Evolutionary conservation across 2,329 filamentous ascomycete genomes (phyloP).

Genomic region (Aureobasidium sp.): DNA sequence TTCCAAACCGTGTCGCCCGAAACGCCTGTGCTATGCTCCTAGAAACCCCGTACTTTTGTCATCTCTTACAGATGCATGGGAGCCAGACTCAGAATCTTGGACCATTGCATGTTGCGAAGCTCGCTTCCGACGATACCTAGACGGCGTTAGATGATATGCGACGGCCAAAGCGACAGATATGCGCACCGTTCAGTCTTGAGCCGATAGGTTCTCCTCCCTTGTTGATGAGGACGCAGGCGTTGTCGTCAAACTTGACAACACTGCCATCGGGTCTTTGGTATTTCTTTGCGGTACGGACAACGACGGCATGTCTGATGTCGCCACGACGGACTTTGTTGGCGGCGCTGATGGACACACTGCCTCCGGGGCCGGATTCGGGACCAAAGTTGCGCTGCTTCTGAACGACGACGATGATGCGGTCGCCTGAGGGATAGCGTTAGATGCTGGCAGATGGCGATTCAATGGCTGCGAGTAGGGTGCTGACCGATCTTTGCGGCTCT

Average conservation of each 20-base stretch:
- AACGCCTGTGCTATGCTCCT: slow-evolving; percentile 15
- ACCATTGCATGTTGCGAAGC: slow-evolving; percentile 89
- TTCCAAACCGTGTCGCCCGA: not conserved
- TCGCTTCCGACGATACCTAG: slow-evolving; percentile 78
- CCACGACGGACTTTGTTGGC: slow-evolving; percentile 93
- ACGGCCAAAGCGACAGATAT: not conserved
- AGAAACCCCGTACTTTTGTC: not conserved
- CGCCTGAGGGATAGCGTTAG: slow-evolving; percentile 49
- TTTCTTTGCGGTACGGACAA: slow-evolving; percentile 86
- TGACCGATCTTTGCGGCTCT: slow-evolving; percentile 79
- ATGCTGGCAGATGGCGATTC: not conserved
- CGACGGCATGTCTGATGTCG: slow-evolving; percentile 91
- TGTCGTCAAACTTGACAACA: slow-evolving; percentile 91
- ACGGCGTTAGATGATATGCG: slow-evolving; percentile 8
- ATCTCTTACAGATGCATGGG: slow-evolving; percentile 61
- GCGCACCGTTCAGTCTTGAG: slow-evolving; percentile 70
- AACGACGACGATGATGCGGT: slow-evolving; percentile 94
- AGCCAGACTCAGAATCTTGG: slow-evolving; percentile 93
- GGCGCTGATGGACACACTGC: slow-evolving; percentile 61
- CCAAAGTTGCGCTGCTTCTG: slow-evolving; percentile 84
- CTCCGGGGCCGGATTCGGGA: slow-evolving; percentile 61
- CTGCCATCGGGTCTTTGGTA: slow-evolving; percentile 80
- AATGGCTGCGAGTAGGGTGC: slow-evolving; percentile 18
- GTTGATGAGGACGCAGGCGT: slow-evolving; percentile 94
- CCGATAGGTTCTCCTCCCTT: slow-evolving; percentile 95